Conservation (phyloP, 306 rosid genomes). For the Cucumis cinereus region DNA sequence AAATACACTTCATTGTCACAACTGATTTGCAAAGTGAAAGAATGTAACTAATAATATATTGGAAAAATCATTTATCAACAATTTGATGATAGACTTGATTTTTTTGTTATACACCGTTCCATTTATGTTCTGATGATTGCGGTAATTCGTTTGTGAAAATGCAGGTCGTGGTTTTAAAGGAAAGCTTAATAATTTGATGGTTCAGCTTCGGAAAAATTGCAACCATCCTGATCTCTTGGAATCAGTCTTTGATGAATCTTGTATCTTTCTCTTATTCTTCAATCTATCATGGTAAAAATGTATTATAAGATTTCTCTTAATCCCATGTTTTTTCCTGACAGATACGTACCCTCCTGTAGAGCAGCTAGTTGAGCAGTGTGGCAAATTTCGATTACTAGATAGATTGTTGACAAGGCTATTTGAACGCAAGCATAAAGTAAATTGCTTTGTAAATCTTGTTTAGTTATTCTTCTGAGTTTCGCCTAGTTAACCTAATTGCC, state of each 20-base stretch:
- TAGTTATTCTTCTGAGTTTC: slow-evolving; percentile 11
- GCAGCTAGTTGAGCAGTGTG: slow-evolving; percentile 74
- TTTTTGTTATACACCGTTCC: neutral
- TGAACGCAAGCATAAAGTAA: slow-evolving; percentile 67
- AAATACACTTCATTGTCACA: neutral
- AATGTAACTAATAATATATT: neutral
- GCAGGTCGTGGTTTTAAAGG: slow-evolving; percentile 28
- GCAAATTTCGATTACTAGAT: slow-evolving; percentile 74
- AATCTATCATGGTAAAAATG: slow-evolving; percentile 5
- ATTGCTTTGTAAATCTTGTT: slow-evolving; percentile 3
- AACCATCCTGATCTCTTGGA: slow-evolving; percentile 88
- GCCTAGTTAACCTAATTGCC: slow-evolving; percentile 12
- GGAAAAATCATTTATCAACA: neutral
- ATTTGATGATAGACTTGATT: neutral
- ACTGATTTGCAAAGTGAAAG: neutral
- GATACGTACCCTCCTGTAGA: slow-evolving; percentile 61
- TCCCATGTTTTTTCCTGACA: slow-evolving; percentile 17
- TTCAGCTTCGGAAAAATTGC: slow-evolving; percentile 95
- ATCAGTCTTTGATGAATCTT: slow-evolving; percentile 42
- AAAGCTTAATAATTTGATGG: slow-evolving; percentile 40
- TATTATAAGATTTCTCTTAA: slow-evolving; percentile 8
- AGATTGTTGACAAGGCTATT: slow-evolving; percentile 51
- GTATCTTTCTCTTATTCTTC: slow-evolving; percentile 19
- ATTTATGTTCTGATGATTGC: neutral
- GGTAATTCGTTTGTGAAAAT: slow-evolving; percentile 3